Base-by-base conservation (phyloP, 495 filamentous ascomycete species). In the Annulohypoxylon moriforme region DNA sequence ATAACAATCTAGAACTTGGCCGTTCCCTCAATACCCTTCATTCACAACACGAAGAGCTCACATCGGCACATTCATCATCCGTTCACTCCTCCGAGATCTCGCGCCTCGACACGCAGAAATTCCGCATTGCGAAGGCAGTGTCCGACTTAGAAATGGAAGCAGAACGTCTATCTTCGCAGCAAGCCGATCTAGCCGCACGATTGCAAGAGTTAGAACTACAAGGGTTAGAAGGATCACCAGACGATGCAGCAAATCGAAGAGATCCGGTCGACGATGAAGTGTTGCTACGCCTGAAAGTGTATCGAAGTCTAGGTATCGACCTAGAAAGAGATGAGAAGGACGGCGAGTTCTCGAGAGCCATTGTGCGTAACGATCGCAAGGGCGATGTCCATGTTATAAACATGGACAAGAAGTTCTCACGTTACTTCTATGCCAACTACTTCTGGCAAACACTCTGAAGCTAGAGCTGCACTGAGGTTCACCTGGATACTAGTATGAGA, bases 381-480 rank as follows among this genome's bases (percentile, higher is more conserved):
- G 94, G 94, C 29, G 96, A 98, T 79, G 93, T 98, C 60, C 92
- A 97, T 78, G 92, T 98, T 29, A 90, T 99, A 53, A 97, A 97
- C 74, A 90, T 99, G 68, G 95, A 98, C 75, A 87, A 91, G 53
- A 97, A 94, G 80, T 94, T 97, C 75, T 94, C 93, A 61, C 86
- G 89, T 61, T 94, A 91, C 80, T 98, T 96, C 78, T 98, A 99
- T 77, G 91, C 94, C 24, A 96, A 97, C 73, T 97, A 97, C 74
- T 95, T 99, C 75, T 99, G 96, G 96, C 87, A 91, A 75, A 92
- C 86, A n/a, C 85, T 97, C 79, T 94, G 85, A 81, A 77, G 79
- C 18, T 79, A 73, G 68, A 36, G 42, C 25, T 10, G 16, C 4
- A 27, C 10, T 8, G 29, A 34, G 25, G 16, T n/a, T 60, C 18